These are phyloP conservation scores for Malus hybrid DNA, from an alignment of 331 rosid species.

Conservation along the genomic window DNA sequence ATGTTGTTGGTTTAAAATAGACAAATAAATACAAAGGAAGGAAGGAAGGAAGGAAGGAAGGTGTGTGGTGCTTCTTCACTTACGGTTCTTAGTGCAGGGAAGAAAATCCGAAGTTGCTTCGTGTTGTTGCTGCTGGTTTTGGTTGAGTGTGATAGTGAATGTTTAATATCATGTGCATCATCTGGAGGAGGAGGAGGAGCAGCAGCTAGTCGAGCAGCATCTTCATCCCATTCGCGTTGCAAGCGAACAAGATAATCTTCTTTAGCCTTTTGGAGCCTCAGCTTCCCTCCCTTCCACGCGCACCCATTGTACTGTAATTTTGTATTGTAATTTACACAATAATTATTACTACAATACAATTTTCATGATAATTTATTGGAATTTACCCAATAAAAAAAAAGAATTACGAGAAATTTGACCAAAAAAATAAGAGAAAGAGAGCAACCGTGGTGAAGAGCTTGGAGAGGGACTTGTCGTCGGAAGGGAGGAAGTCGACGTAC, in stretches of 20 bases:
- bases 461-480: conserved; percentile 51
- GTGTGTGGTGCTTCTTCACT: neutral
- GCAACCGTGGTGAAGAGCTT: conserved; percentile 58
- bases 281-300: conserved; percentile 83
- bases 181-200: too few species aligned
- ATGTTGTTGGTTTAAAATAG: too few species aligned
- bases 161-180: too few species aligned
- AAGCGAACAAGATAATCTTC: conserved; percentile 57
- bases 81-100: conserved; percentile 72
- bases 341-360: neutral
- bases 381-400: neutral
- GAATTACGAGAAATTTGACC: neutral
- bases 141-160: neutral
- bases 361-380: too few species aligned
- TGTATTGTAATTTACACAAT: neutral
- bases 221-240: conserved; percentile 62
- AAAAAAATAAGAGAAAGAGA: neutral
- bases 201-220: conserved; percentile 15
- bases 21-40: neutral
- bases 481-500: conserved; percentile 63
- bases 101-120: conserved; percentile 42
- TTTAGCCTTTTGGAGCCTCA: conserved; percentile 84
- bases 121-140: conserved; percentile 8
- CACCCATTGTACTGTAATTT: conserved; percentile 84
- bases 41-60: neutral